Evolutionary conservation across 148 eudicot species (phyloP).

Genomic region (Mesembryanthemum crystallinum): DNA sequence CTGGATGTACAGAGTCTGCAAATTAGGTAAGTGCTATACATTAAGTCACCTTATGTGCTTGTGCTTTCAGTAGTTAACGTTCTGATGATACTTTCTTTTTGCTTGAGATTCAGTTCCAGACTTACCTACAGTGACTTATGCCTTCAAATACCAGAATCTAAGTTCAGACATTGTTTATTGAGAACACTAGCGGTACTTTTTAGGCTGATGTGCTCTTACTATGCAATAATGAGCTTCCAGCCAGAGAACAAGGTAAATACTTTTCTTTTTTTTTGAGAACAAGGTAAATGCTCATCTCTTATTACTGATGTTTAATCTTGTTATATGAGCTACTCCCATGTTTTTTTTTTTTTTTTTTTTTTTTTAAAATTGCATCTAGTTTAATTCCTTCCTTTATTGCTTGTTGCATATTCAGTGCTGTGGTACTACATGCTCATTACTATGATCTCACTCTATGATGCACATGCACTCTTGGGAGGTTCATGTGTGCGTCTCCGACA

Average conservation of each 20-base stretch:
- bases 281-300: constrained; percentile 40
- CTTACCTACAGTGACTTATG: constrained; percentile 94
- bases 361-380: background rate
- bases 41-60: constrained; percentile 18
- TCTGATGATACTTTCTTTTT: constrained; percentile 31
- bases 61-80: constrained; percentile 8
- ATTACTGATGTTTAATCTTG: background rate
- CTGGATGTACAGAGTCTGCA: constrained; percentile 42
- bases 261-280: too few species aligned
- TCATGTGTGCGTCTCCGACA: too few species aligned
- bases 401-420: background rate
- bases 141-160: constrained; percentile 85
- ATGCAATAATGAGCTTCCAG: constrained; percentile 81
- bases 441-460: too few species aligned
- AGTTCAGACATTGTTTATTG: constrained; percentile 79
- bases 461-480: too few species aligned
- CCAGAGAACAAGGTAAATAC: constrained; percentile 71
- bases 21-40: constrained; percentile 41
- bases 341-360: background rate
- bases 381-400: background rate
- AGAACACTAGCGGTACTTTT: constrained; percentile 76
- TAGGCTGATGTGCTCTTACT: constrained; percentile 81
- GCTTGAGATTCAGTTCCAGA: constrained; percentile 49
- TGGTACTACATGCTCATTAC: background rate
- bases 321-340: background rate